Evolutionary conservation across 805 yeast species (phyloP), one percentile per base, ranked within the genome.

Genomic region (Metschnikowia arizonensis): DNA sequence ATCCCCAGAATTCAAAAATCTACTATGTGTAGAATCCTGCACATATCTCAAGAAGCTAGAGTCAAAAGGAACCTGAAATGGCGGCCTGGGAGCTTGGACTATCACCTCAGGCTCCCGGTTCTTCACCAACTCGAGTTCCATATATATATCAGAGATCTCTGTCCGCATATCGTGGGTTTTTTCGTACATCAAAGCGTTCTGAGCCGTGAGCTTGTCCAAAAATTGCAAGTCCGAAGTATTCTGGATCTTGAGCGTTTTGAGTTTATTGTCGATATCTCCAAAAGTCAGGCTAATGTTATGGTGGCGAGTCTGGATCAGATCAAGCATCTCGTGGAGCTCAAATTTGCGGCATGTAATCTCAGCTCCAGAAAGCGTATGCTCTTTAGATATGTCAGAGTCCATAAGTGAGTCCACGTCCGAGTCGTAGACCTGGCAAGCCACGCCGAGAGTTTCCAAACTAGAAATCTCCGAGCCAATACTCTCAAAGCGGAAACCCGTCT

Each of bases 361-460:
- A 10, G 43, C 26, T 4, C 19, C 17, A n/a, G n/a, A n/a, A n/a
- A n/a, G n/a, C n/a, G n/a, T n/a, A 11, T 8, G 35, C 14, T 8
- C 25, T 19, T n/a, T 23, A 14, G 29, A n/a, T 4, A 8, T 31
- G 24, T 45, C 49, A 36, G 46, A 45, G 14, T 50, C 60, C 60
- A 58, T 57, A 23, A 58, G 47, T n/a, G 62, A 52, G n/a, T 47
- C 55, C 1, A 51, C 46, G 11, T 58, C 61, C 18, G 52, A 48
- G 5, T 54, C 57, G 24, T 35, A 40, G 15, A 36, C 44, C 23
- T 33, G 34, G 12, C 31, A 8, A 9, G 45, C 19, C 15, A 31
- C 31, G 2, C 45, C 44, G 21, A 32, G 17, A 1, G 45, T 43
- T 8, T 47, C 49, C 17, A 41, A 33, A 31, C 48, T 44, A 6